Conservation (phyloP, 257 asterid genomes). For the Cinchona pubescens region DNA sequence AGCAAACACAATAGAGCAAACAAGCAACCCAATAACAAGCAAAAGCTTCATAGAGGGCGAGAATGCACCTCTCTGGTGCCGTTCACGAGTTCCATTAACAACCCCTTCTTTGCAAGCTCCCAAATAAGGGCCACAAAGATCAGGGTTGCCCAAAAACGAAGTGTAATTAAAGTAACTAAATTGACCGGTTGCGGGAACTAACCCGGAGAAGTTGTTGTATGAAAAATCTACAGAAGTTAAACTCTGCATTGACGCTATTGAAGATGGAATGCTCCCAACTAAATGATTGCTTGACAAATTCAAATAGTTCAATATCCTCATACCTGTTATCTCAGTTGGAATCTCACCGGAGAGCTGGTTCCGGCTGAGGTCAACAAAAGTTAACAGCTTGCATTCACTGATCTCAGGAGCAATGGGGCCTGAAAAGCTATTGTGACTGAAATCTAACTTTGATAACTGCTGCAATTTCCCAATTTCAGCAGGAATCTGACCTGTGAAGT, state of each 20-base stretch:
- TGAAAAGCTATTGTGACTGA: conserved; percentile 67
- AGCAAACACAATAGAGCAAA: conserved; percentile 83
- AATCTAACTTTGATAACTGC: conserved; percentile 90
- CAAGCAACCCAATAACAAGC: conserved; percentile 75
- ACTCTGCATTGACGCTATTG: conserved; percentile 82
- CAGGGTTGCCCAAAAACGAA: conserved; percentile 76
- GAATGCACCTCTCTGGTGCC: conserved; percentile 56
- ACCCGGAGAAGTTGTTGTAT: conserved; percentile 80
- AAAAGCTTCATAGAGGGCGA: conserved; percentile 81
- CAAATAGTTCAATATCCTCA: conserved; percentile 83
- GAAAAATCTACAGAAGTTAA: conserved; percentile 95
- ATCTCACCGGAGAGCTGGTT: conserved; percentile 80
- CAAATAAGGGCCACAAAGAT: conserved; percentile 87
- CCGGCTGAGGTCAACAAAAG: conserved; percentile 86
- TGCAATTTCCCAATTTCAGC: conserved; percentile 76
- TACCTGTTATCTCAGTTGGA: conserved; percentile 72
- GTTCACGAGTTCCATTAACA: conserved; percentile 43
- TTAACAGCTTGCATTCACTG: conserved; percentile 70
- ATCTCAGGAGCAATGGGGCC: conserved; percentile 74
- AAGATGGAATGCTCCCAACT: conserved; percentile 69
- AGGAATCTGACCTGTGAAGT: conserved; percentile 71
- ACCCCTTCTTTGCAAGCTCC: conserved; percentile 79
- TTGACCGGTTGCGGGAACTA: conserved; percentile 88
- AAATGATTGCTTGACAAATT: conserved; percentile 76
- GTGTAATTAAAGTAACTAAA: conserved; percentile 85